These are phyloP conservation scores for Sporothrix phasma DNA, from an alignment of 2,329 filamentous ascomycete genomes.

Conservation along the genomic window DNA sequence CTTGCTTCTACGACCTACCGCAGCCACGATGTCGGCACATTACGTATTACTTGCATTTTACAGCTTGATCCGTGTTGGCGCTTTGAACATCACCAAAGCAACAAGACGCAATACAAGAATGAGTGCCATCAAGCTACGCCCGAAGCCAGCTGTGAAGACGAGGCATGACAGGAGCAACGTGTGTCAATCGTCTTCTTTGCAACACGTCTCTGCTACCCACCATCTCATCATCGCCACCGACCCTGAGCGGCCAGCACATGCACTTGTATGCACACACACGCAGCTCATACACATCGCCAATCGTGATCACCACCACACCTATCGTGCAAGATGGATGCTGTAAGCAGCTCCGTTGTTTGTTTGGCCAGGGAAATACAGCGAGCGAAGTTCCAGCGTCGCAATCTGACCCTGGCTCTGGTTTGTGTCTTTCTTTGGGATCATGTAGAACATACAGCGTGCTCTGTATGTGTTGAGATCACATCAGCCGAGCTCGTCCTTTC, in stretches of 20 bases:
- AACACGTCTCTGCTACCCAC: neutral
- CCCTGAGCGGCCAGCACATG: neutral
- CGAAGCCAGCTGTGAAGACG: neutral
- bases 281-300: neutral
- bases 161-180: neutral
- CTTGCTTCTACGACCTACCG: no score
- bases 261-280: neutral
- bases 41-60: no score
- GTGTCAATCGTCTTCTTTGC: neutral
- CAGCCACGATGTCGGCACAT: no score
- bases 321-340: neutral
- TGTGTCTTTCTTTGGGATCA: neutral
- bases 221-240: neutral
- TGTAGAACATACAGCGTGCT: no score
- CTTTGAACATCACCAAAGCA: no score
- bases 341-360: neutral
- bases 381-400: constrained; percentile 10
- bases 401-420: neutral
- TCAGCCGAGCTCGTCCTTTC: neutral
- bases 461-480: neutral
- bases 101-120: no score
- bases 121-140: no score
- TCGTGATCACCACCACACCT: neutral
- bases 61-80: no score
- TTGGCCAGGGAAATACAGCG: constrained; percentile 12